Conservation (phyloP, 805 yeast genomes). For the Schwanniomyces sp. region DNA sequence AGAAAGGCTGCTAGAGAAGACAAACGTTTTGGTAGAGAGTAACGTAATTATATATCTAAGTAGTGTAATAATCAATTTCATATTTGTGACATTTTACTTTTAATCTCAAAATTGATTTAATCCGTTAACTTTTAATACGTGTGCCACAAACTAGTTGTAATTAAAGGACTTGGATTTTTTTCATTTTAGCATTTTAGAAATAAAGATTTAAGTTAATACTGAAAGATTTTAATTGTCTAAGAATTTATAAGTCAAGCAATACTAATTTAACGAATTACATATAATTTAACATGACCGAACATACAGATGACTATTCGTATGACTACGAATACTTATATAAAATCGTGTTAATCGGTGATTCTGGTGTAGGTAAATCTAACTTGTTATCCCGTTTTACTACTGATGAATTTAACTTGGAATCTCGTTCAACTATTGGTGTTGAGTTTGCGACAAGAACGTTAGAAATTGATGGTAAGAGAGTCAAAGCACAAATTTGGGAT, state of each 20-base stretch:
- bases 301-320: constrained; percentile 46
- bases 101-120: background rate
- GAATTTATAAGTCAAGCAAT: background rate
- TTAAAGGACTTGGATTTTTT: background rate
- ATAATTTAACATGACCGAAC: constrained; percentile 28
- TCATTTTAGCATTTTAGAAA: background rate
- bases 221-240: background rate
- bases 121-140: background rate
- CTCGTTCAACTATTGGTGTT: constrained; percentile 94
- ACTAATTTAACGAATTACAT: background rate
- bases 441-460: constrained; percentile 97
- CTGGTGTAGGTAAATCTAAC: constrained; percentile 97
- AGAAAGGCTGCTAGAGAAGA: constrained; percentile 54
- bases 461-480: constrained; percentile 78
- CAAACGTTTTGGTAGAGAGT: constrained; percentile 26
- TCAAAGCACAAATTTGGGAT: constrained; percentile 95
- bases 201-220: background rate
- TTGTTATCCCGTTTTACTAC: constrained; percentile 90
- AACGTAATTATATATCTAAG: constrained; percentile 1
- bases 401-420: constrained; percentile 92
- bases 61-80: background rate
- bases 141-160: background rate
- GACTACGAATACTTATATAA: constrained; percentile 93
- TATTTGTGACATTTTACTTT: background rate
- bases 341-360: constrained; percentile 94